These are phyloP conservation scores for Pseudopithomyces chartarum DNA, from an alignment of 2,329 filamentous ascomycete species.

Conservation along the genomic window DNA sequence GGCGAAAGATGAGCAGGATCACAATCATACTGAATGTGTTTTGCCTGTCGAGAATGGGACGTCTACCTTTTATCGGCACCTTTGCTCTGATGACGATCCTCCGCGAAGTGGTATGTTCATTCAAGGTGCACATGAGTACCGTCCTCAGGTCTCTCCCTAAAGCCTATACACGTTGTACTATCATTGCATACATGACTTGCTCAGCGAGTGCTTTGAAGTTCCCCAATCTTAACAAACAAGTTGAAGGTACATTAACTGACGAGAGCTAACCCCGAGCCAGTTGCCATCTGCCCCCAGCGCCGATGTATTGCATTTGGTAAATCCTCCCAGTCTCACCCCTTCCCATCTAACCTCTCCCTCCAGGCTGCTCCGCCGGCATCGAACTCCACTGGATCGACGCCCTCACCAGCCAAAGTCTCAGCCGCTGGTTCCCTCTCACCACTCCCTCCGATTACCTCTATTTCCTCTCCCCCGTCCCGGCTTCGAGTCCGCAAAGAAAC, in stretches of 20 bases:
- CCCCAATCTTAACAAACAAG: background rate
- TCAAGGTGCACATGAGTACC: too few relatives aligned
- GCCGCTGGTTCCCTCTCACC: conserved; percentile 61
- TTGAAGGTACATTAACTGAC: background rate
- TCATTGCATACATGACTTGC: too few relatives aligned
- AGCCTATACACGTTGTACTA: too few relatives aligned
- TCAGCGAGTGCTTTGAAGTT: too few relatives aligned
- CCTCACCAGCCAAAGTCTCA: conserved; percentile 55
- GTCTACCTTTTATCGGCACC: conserved; percentile 53
- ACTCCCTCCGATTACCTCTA: conserved; percentile 62
- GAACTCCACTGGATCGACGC: conserved; percentile 66
- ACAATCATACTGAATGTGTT: conserved; percentile 4
- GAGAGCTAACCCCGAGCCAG: conserved; percentile 19
- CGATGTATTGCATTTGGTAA: conserved; percentile 65
- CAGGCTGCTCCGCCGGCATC: conserved; percentile 62
- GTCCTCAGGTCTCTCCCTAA: too few relatives aligned
- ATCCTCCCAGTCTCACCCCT: background rate
- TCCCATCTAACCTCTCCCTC: background rate
- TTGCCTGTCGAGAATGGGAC: conserved; percentile 37
- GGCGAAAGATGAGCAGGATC: background rate
- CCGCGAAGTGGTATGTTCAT: conserved; percentile 55
- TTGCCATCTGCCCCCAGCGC: conserved; percentile 68
- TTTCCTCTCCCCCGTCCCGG: conserved; percentile 63
- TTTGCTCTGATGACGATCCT: conserved; percentile 66
- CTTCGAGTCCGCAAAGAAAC: conserved; percentile 59